A percentile compares a stretch with the other conserved stretches of the same genome.
Evolutionary conservation across 2,329 filamentous ascomycete genomes (phyloP).

Genomic region (Calycina marina): DNA sequence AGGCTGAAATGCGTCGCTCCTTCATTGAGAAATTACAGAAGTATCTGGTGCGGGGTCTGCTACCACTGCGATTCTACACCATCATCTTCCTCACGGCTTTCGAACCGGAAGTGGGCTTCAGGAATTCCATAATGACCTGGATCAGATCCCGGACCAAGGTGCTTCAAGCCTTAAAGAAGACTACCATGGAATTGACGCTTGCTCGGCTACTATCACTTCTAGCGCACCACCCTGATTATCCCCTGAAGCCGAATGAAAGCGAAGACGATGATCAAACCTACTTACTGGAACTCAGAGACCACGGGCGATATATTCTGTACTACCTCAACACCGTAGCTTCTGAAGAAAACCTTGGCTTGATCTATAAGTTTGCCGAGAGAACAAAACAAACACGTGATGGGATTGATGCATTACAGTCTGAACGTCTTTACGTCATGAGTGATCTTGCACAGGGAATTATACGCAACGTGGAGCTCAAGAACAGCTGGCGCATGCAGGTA

Average conservation of each 20-base stretch:
- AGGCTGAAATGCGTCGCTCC: constrained; percentile 56
- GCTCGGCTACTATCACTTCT: constrained; percentile 74
- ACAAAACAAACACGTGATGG: constrained; percentile 82
- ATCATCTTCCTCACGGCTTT: constrained; percentile 85
- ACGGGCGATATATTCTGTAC: constrained; percentile 79
- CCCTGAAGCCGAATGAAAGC: constrained; percentile 30
- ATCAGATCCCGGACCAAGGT: constrained; percentile 64
- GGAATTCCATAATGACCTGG: constrained; percentile 71
- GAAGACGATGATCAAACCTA: constrained; percentile 47
- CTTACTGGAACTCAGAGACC: constrained; percentile 38
- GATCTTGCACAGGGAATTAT: constrained; percentile 77
- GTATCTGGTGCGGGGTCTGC: constrained; percentile 60
- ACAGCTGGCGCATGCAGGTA: constrained; percentile 73
- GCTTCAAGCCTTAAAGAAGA: constrained; percentile 43
- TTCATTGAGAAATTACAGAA: constrained; percentile 85
- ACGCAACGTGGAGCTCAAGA: constrained; percentile 72
- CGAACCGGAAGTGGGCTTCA: constrained; percentile 64
- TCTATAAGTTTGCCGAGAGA: constrained; percentile 83
- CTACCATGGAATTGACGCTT: constrained; percentile 66
- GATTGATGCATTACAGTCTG: constrained; percentile 50
- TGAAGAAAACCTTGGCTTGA: constrained; percentile 73
- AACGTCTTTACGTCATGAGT: constrained; percentile 71
- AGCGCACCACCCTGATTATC: constrained; percentile 88
- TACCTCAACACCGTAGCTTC: constrained; percentile 73
- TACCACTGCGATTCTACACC: constrained; percentile 70